phyloP scores from a whole-genome alignment of 495 filamentous ascomycete species.

The Patellaria atrata region DNA sequence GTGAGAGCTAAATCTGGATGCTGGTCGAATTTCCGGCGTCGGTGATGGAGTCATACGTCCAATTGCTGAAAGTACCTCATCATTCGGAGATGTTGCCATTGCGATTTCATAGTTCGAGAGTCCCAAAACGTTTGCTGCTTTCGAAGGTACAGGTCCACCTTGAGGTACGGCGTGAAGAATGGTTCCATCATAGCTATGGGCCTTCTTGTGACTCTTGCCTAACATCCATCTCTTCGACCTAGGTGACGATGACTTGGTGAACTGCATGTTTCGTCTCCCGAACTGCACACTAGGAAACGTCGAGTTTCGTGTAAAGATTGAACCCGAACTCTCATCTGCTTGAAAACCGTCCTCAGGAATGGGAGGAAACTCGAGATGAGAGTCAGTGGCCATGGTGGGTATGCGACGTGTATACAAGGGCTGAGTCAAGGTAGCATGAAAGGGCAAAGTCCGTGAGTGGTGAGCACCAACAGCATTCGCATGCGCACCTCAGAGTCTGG shows the following conservation, averaged over 20 bases:
- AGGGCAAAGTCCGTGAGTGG: no score
- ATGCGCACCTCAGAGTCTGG: no score
- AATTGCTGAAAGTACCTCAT: slow-evolving; percentile 21
- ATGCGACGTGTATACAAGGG: no score
- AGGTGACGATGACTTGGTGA: not conserved
- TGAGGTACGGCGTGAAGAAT: slow-evolving; percentile 21
- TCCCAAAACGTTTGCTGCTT: not conserved
- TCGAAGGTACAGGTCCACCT: slow-evolving; percentile 2
- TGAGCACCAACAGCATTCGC: no score
- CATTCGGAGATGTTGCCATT: slow-evolving; percentile 25
- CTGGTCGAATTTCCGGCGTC: not conserved
- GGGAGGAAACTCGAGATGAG: not conserved
- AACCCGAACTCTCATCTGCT: not conserved
- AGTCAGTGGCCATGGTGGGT: slow-evolving; percentile 2
- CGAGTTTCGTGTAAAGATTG: not conserved
- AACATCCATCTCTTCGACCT: slow-evolving; percentile 1
- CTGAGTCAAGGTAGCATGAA: no score
- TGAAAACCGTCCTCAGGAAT: not conserved
- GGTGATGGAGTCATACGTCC: slow-evolving; percentile 6
- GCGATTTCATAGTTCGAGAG: slow-evolving; percentile 21
- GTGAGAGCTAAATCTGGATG: slow-evolving; percentile 9
- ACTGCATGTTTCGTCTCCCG: not conserved
- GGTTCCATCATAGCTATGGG: slow-evolving; percentile 12
- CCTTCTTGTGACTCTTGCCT: slow-evolving; percentile 8
- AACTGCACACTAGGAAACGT: not conserved